Percentiles rank a stretch among this genome's conserved stretches.
These are phyloP conservation scores for Hippophae tibetana DNA, from an alignment of 306 rosid species.

Conservation along the genomic window DNA sequence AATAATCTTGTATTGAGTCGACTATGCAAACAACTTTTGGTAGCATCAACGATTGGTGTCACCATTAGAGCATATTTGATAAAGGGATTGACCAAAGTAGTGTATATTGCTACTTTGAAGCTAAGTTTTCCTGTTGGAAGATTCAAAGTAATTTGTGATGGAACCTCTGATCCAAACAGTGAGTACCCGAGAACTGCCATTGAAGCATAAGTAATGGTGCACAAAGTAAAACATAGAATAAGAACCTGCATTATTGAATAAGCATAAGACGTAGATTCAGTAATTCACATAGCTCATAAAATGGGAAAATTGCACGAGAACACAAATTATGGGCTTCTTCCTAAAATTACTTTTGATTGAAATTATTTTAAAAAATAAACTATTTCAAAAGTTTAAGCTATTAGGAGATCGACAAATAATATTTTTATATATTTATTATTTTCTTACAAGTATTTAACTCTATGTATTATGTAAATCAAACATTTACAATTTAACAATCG, in stretches of 20 bases:
- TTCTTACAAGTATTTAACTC: no score
- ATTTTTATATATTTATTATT: no score
- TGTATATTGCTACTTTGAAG: slow-evolving; percentile 54
- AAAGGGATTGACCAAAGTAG: slow-evolving; percentile 60
- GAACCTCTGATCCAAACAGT: slow-evolving; percentile 49
- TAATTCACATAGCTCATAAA: no score
- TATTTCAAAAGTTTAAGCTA: no score
- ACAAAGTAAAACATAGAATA: slow-evolving; percentile 39
- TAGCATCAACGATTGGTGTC: slow-evolving; percentile 48
- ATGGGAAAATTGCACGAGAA: no score
- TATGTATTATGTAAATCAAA: no score
- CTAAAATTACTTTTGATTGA: no score
- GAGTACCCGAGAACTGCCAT: slow-evolving; percentile 66
- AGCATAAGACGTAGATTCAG: no score
- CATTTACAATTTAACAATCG: no score
- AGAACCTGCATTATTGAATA: slow-evolving; percentile 40
- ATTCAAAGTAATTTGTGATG: slow-evolving; percentile 59
- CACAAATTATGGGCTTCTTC: no score
- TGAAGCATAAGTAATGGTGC: slow-evolving; percentile 49
- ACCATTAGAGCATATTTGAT: slow-evolving; percentile 68
- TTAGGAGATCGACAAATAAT: no score
- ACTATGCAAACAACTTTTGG: slow-evolving; percentile 31
- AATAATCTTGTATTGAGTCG: slow-evolving; percentile 23
- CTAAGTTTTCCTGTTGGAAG: slow-evolving; percentile 48
- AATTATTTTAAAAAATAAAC: no score